Evolutionary conservation across 306 rosid species (phyloP), one percentile per base, ranked within the genome.

Genomic region (Prunus padus): DNA sequence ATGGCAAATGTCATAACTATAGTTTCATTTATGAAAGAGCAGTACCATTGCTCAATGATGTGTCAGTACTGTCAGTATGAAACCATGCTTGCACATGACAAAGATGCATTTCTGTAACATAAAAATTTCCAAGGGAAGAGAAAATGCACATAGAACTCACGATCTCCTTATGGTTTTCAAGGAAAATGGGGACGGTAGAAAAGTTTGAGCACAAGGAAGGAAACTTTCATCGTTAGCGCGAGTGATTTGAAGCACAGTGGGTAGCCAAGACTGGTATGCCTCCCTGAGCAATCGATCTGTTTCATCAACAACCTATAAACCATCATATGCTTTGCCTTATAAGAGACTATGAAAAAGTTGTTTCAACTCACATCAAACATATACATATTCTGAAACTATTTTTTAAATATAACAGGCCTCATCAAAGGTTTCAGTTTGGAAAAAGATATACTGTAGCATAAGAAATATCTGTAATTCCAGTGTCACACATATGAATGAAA

Each of bases 231-330:
- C 89, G 8, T 75, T 82, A 60, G 79, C 66, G 56, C 72, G 81
- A 57, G 87, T 84, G 82, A 82, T 77, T 61, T 83, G 87, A 75
- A 95, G 92, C 79, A 90, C 96, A 15, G 91, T 86, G 69, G 97
- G 97, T 65, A 95, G 88, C 97, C 97, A 92, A 25, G 93, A 90
- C 71, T 95, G 98, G 79, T 95, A 92, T 74, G 97, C 88, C 82
- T 95, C 97, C 78, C 97, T 87, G 8, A 92, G 95, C 77, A 95
- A 75, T 44, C 96, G 87, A 80, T 95, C 96, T 28, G 97, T 89
- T 88, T 95, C 98, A 82, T 95, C 98, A 75, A 92, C 91, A 71
- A 95, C 98, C 98, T 95, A 68, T 65, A 77, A n/a, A 78, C 79
- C 77, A 90, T 73, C 84, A 62, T 40, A 75, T 10, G 28, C 19